These are phyloP conservation scores for Talaromyces sp. DNA, from an alignment of 2,329 filamentous ascomycete species.

Conservation along the genomic window DNA sequence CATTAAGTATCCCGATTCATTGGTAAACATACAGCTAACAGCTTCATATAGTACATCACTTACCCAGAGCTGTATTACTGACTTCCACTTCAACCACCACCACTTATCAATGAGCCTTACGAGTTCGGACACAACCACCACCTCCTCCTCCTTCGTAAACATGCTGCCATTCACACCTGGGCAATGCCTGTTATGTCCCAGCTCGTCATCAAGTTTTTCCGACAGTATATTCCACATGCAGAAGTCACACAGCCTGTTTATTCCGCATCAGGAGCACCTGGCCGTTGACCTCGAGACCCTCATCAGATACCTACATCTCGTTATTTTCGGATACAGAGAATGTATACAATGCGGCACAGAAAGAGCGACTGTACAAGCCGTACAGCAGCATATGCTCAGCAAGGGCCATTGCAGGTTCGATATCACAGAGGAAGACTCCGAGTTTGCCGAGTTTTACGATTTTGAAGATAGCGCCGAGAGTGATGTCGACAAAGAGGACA, in stretches of 20 bases:
- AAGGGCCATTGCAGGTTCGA: conserved; percentile 9
- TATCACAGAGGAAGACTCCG: conserved; percentile 3
- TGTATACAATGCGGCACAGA: conserved; percentile 7
- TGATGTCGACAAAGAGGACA: not conserved
- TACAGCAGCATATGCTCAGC: conserved; percentile 9
- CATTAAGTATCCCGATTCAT: not conserved
- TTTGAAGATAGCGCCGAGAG: not conserved
- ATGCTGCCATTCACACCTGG: conserved; percentile 5
- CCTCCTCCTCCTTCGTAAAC: not conserved
- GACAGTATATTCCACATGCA: conserved; percentile 9
- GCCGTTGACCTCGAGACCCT: conserved; percentile 8
- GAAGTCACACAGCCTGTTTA: conserved; percentile 7
- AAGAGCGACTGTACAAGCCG: conserved; percentile 5
- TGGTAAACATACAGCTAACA: not conserved
- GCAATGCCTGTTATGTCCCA: conserved; percentile 8
- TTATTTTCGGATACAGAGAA: conserved; percentile 8
- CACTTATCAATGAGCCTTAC: conserved; percentile 3
- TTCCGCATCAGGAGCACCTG: conserved; percentile 7
- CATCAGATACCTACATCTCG: conserved; percentile 7
- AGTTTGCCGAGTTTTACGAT: conserved; percentile 8
- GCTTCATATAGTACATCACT: not conserved
- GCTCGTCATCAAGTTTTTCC: not conserved
- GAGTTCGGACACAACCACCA: not conserved
- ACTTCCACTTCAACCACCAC: not conserved
- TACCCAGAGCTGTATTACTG: too few species aligned